These are phyloP conservation scores for Cornus florida DNA, from an alignment of 148 eudicot species.

Conservation along the genomic window DNA sequence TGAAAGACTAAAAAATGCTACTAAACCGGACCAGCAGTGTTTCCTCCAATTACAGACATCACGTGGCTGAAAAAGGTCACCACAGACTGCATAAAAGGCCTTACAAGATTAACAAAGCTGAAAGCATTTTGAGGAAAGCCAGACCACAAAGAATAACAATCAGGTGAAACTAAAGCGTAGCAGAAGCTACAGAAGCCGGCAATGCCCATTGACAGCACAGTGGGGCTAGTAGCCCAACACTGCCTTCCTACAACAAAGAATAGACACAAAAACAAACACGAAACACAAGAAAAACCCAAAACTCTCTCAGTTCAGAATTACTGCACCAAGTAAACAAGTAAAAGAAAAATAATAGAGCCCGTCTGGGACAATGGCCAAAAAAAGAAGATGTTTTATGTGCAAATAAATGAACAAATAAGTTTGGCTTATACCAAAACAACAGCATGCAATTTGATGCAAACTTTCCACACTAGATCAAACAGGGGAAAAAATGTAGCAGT, in stretches of 20 bases:
- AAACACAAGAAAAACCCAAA: slow-evolving; percentile 87
- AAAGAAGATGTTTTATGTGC: slow-evolving; percentile 22
- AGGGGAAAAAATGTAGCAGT: slow-evolving; percentile 45
- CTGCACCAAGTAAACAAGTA: slow-evolving; percentile 50
- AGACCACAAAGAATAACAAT: neutral
- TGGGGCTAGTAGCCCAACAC: slow-evolving; percentile 96
- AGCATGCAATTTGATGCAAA: slow-evolving; percentile 73
- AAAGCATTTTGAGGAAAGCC: slow-evolving; percentile 3
- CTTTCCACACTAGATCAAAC: slow-evolving; percentile 81
- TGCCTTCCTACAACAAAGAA: slow-evolving; percentile 91
- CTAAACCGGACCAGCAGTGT: slow-evolving; percentile 96
- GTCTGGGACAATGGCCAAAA: slow-evolving; percentile 29
- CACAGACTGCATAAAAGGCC: slow-evolving; percentile 63
- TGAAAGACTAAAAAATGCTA: neutral
- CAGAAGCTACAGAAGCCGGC: slow-evolving; percentile 96
- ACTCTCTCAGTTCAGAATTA: slow-evolving; percentile 71
- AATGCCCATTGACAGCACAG: slow-evolving; percentile 99
- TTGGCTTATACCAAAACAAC: slow-evolving; percentile 80
- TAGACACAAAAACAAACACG: slow-evolving; percentile 91
- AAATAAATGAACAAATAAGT: slow-evolving; percentile 47
- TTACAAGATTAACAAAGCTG: neutral
- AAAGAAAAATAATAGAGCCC: slow-evolving; percentile 26
- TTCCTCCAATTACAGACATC: slow-evolving; percentile 89
- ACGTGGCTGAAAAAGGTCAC: slow-evolving; percentile 94
- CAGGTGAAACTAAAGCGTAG: neutral